Evolutionary conservation across 768 basidiomycete genomes (phyloP), one percentile per base, ranked within the genome.

Genomic region (Tricholoma flavovirens): DNA sequence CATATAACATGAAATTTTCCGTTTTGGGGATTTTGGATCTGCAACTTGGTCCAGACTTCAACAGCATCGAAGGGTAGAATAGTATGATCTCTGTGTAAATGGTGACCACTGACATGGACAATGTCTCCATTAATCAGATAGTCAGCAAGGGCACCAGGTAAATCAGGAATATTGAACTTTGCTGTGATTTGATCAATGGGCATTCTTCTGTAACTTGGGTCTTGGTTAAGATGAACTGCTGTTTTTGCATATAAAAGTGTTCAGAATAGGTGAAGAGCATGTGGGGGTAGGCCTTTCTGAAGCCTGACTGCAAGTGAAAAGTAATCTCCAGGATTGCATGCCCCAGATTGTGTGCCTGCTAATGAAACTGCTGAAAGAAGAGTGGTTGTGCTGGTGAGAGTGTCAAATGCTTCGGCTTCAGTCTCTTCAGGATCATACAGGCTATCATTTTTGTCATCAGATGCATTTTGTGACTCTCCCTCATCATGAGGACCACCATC

Each of bases 161-260:
- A n/a, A n/a, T n/a, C n/a, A n/a, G n/a, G n/a, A n/a, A n/a, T n/a
- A n/a, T 50, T 40, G 40, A 59, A 63, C 12, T 17, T 53, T 1
- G 5, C 40, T 8, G 50, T 33, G 0, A 49, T 51, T 1, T 49
- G 53, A 14, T 59, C 54, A 22, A 63, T 32, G 4, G 36, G 12
- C 32, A 55, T 24, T 15, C 48, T 53, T 24, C 7, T 22, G 3
- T 53, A 53, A 15, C 35, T 50, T 33, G 49, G 52, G 22, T 59
- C 55, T 6, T 50, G 9, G n/a, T 14, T 21, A 14, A 64, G 50
- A 32, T 61, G 59, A 11, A 64, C 46, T 2, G 54, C 59, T 3
- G 51, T 60, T 9, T 36, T 36, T 0, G 38, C 42, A 42, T 19
- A 30, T 4, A 48, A 19, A 48, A 63, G 49, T 1, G 57, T 56